Conservation (phyloP, 495 filamentous ascomycete genomes). For the Entonaema liquescens region DNA sequence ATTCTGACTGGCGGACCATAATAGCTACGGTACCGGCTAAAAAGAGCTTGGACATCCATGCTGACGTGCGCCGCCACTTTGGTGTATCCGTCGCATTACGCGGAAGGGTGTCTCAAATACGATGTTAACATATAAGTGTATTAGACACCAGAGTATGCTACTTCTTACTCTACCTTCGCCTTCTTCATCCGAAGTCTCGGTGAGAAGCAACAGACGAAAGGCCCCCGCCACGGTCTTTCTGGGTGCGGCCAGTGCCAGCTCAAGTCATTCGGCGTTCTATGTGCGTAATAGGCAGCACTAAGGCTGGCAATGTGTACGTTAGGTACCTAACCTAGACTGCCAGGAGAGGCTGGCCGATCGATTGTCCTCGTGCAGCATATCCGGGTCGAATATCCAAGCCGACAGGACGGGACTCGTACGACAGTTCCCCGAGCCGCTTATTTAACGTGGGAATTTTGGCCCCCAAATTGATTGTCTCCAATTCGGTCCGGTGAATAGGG, state of each 20-base stretch:
- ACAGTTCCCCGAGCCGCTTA: slow-evolving; percentile 18
- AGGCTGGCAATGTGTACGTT: slow-evolving; percentile 3
- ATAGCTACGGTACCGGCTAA: slow-evolving; percentile 22
- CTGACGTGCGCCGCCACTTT: slow-evolving; percentile 6
- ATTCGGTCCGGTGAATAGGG: slow-evolving; percentile 2
- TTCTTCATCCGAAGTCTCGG: background rate
- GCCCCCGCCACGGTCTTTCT: background rate
- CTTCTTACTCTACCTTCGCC: background rate
- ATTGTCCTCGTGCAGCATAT: slow-evolving; percentile 12
- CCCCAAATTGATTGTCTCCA: slow-evolving; percentile 1
- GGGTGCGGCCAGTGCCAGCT: background rate
- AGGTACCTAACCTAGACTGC: background rate
- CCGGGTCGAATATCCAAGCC: slow-evolving; percentile 15
- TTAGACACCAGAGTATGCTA: background rate
- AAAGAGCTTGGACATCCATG: slow-evolving; percentile 25
- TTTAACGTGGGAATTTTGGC: slow-evolving; percentile 16
- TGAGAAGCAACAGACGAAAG: background rate
- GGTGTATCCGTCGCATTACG: slow-evolving; percentile 2
- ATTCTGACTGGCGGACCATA: slow-evolving; percentile 10
- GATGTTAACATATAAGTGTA: background rate
- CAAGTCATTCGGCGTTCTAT: background rate
- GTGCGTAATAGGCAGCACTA: background rate
- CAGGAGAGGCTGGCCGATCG: slow-evolving; percentile 15
- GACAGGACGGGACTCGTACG: slow-evolving; percentile 17
- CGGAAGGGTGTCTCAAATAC: background rate